Base-by-base conservation (phyloP, 805 yeast species). In the Candida gorgasii region DNA sequence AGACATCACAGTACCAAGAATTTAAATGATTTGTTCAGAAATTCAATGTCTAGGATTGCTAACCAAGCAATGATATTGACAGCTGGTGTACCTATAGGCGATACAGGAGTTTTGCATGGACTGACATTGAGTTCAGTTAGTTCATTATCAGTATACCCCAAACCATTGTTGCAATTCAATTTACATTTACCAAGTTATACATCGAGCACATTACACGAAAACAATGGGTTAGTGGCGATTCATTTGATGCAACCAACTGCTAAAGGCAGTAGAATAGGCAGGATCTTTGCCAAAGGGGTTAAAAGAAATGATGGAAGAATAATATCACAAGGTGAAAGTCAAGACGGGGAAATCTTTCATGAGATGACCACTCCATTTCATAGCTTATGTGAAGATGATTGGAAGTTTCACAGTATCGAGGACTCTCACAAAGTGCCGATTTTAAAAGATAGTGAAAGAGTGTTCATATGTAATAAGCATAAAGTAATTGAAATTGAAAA, bases 131-230 rank as follows among this genome's bases (percentile, higher is more conserved):
- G 96, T 2, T 88, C 96, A 1, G 87, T 89, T 33, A 79, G 88
- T 9, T 89, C 97, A 1, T 65, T 92, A 11, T 82, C 95, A 0
- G 76, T 89, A 20, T 70, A 75, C 36, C 97, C 97, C 0, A 72
- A 71, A 11, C 95, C 96, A 1, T 63, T 90, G 41, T 55, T 92
- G 1, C 93, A 88, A 54, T 90, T 92, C 68, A 92, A 92, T 59
- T 67, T 92, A 28, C 95, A 87, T 61, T 67, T 82, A 11, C 98
- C 98, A 0, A 87, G 96, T 4, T 74, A 82, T 23, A 90, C 98
- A 0, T 83, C 95, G 0, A 66, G 69, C 5, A 67, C 78, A 8
- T 65, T 92, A 19, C 88, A 86, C 53, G 64, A 70, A n/a, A 59
- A 69, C 29, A 70, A 71, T 39, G 53, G 61, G 26, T 63, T 70